These are phyloP conservation scores for Tripterygium wilfordii DNA, from an alignment of 177 flowering plant species.

Conservation along the genomic window DNA sequence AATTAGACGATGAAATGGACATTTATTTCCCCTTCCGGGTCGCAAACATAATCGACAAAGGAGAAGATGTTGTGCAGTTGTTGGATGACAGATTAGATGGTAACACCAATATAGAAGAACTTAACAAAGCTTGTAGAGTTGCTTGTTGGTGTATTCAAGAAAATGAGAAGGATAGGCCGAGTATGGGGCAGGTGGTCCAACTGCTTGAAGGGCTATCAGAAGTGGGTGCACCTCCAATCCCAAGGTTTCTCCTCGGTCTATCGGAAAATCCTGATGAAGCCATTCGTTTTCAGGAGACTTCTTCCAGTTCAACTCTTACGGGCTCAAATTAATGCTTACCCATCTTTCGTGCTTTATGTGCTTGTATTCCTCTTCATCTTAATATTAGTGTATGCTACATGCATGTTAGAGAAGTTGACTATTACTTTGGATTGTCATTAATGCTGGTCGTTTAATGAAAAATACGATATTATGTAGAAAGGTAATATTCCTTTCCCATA, in stretches of 20 bases:
- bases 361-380: too few species aligned
- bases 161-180: constrained; percentile 25
- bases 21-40: constrained; percentile 5
- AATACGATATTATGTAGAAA: too few species aligned
- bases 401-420: too few species aligned
- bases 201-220: constrained; percentile 25
- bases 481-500: too few species aligned
- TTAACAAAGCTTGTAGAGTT: constrained; percentile 9
- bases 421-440: too few species aligned
- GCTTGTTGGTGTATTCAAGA: constrained; percentile 26
- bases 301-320: too few species aligned
- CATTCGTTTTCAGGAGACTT: too few species aligned
- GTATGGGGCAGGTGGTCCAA: constrained; percentile 29
- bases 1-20: not conserved
- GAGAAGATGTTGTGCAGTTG: constrained; percentile 1
- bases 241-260: constrained; percentile 23
- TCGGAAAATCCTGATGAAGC: too few species aligned
- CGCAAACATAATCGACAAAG: not conserved
- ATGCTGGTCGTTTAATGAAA: too few species aligned
- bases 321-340: too few species aligned
- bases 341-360: too few species aligned
- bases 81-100: constrained; percentile 12
- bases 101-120: constrained; percentile 6
- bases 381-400: too few species aligned
- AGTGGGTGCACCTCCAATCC: constrained; percentile 23